Percentiles rank a stretch among this genome's conserved stretches.
phyloP scores from a whole-genome alignment of 305 asterid species.

The Fraxinus sp. region DNA sequence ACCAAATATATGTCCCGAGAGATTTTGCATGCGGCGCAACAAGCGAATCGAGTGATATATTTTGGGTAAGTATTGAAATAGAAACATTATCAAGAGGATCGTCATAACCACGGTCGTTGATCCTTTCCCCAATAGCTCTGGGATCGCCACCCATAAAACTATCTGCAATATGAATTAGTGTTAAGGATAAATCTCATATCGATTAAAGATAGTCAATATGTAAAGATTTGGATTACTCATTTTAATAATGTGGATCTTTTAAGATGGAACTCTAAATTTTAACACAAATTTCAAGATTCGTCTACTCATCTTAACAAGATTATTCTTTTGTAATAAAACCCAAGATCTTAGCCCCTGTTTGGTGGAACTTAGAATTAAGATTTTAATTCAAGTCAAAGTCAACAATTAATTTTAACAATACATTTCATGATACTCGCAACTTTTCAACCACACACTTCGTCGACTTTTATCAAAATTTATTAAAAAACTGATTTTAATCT shows the following conservation, averaged over 20 bases:
- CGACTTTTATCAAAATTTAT: too few relatives aligned
- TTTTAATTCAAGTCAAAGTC: too few relatives aligned
- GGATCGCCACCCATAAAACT: conserved; percentile 74
- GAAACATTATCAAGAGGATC: conserved; percentile 53
- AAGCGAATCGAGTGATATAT: conserved; percentile 83
- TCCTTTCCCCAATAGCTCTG: conserved; percentile 60
- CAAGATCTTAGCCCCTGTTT: too few relatives aligned
- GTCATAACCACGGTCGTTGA: conserved; percentile 75
- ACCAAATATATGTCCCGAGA: conserved; percentile 91
- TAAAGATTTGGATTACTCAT: too few relatives aligned
- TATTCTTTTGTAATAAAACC: too few relatives aligned
- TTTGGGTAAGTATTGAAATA: conserved; percentile 85
- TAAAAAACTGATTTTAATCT: too few relatives aligned
- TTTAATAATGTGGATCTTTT: too few relatives aligned
- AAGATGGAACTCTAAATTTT: too few relatives aligned
- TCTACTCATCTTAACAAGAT: neutral
- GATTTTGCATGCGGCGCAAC: conserved; percentile 77
- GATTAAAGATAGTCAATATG: neutral
- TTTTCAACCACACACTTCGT: too few relatives aligned
- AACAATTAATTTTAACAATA: too few relatives aligned
- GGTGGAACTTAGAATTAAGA: neutral
- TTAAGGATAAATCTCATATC: neutral
- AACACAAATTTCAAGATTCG: neutral
- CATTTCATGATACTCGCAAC: too few relatives aligned
- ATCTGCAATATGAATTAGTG: conserved; percentile 44